These are phyloP conservation scores for Hypsizygus ulmarius DNA, from an alignment of 1,284 basidiomycete genomes.

Conservation along the genomic window DNA sequence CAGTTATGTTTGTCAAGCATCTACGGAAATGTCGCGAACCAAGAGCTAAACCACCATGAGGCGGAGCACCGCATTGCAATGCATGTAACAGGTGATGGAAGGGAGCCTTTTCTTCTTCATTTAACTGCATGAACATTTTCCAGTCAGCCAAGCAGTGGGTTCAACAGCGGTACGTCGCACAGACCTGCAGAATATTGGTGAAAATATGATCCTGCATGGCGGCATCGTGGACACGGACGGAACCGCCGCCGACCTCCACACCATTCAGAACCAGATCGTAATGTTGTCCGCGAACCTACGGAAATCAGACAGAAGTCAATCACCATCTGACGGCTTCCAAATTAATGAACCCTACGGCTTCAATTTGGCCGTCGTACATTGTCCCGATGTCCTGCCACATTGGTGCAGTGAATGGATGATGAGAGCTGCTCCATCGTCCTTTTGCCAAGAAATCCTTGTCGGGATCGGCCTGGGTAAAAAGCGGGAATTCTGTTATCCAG, in stretches of 20 bases:
- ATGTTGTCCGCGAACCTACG: conserved; percentile 87
- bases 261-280: conserved; percentile 98
- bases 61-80: conserved; percentile 85
- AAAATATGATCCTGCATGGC: conserved; percentile 85
- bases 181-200: conserved; percentile 72
- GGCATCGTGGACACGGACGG: conserved; percentile 89
- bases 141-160: neutral
- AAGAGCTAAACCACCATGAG: conserved; percentile 93
- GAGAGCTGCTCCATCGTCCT: conserved; percentile 87
- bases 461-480: conserved; percentile 85
- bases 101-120: conserved; percentile 65
- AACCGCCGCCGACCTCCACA: conserved; percentile 91
- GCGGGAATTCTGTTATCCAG: conserved; percentile 95
- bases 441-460: conserved; percentile 85
- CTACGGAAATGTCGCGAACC: conserved; percentile 44
- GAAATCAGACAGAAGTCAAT: conserved; percentile 10
- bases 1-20: conserved; percentile 2
- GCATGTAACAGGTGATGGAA: conserved; percentile 88
- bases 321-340: neutral
- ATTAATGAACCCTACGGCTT: conserved; percentile 46
- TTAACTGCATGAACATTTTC: conserved; percentile 49
- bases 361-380: conserved; percentile 67
- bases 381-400: conserved; percentile 82
- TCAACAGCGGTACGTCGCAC: conserved; percentile 19
- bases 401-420: conserved; percentile 97